Evolutionary conservation across 2,329 filamentous ascomycete genomes (phyloP), one percentile per base, ranked within the genome.

Genomic region (Apiospora rasikravindrae): DNA sequence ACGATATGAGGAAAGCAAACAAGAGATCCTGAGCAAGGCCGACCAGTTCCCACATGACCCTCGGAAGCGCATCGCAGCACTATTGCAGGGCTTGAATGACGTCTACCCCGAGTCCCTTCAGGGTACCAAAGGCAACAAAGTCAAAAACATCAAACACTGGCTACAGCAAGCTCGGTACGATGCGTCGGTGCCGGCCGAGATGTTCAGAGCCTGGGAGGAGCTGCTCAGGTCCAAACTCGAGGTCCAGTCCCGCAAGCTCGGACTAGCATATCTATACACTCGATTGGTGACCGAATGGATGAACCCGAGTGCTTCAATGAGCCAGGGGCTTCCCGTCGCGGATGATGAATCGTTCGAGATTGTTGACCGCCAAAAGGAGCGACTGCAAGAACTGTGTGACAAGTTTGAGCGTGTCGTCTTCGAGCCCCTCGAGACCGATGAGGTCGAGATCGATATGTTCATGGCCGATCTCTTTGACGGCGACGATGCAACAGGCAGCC

Each of bases 281-380:
- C 78, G 79, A 11, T 76, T 84, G 16, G 71, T 84, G 64, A 83
- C 81, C 29, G 82, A 83, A 71, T 84, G 83, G 83, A 82, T 83
- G 74, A 78, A 82, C 13, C 77, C 78, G 16, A 72, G 53, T 10
- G 74, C n/a, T 57, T 75, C 45, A 61, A 73, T 67, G 74, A 74
- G 67, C 53, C 53, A 61, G 19, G 73, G 68, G 11, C 67, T 37
- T 13, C 22, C 67, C 11, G 67, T 37, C 29, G 26, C 73, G 2
- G 70, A 75, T 11, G 72, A 75, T 2, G 78, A 81, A 2, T 76
- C 77, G 4, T 81, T 80, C 47, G 76, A 80, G 57, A 44, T 82
- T 0, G 73, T 82, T 1, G 77, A 83, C 69, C 76, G 77, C 24
- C 81, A 84, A 57, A 82, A 81, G 74, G 78, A 83, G 73, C 77